phyloP scores from a whole-genome alignment of 306 rosid species.

The Lagenaria siceraria region DNA sequence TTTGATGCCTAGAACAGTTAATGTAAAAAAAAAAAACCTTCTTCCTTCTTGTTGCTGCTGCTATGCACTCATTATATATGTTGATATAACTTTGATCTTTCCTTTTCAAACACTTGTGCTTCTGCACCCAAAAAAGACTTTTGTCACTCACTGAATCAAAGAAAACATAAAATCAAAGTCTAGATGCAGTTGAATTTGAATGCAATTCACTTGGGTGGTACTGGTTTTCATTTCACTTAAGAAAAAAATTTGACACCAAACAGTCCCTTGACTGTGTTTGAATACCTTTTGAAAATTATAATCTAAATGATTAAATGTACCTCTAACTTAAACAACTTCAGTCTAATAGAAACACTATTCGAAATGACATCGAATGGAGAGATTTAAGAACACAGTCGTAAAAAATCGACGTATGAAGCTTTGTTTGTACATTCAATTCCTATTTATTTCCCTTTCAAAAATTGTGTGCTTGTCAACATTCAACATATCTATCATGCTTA shows the following conservation, averaged over 20 bases:
- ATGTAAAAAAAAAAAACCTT: not conserved
- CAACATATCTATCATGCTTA: not conserved
- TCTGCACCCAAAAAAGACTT: not conserved
- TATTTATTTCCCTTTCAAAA: not conserved
- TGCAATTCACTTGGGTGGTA: not conserved
- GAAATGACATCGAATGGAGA: not conserved
- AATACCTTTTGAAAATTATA: conserved; percentile 3
- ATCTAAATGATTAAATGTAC: conserved; percentile 4
- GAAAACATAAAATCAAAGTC: not conserved
- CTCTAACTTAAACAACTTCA: conserved; percentile 4
- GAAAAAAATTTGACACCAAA: not conserved
- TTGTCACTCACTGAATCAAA: not conserved
- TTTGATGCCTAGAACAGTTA: too few species aligned
- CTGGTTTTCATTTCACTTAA: not conserved
- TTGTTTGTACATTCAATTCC: not conserved
- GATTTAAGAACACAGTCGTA: not conserved
- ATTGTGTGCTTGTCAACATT: not conserved
- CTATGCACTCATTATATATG: not conserved
- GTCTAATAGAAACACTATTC: not conserved
- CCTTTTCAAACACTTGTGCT: not conserved
- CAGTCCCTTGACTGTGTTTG: not conserved
- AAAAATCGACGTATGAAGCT: not conserved
- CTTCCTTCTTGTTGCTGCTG: not conserved
- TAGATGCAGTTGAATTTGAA: conserved; percentile 10
- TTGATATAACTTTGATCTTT: not conserved